These are phyloP conservation scores for Solanum sitiens DNA, from an alignment of 257 asterid genomes.

Conservation along the genomic window DNA sequence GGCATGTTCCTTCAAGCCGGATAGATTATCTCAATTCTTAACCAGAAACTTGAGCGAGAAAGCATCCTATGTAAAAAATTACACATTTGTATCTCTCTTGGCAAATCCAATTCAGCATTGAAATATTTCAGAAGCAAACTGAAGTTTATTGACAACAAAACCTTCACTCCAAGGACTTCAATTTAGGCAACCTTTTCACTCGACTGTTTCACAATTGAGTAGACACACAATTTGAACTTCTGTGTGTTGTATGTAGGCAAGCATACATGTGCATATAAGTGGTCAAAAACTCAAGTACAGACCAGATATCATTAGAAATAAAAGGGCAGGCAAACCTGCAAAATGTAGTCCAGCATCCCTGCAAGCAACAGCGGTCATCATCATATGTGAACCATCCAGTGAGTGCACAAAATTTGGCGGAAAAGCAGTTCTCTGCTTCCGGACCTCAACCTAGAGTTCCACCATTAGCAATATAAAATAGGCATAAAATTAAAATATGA, in stretches of 20 bases:
- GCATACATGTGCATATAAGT: not conserved
- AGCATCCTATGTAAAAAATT: not conserved
- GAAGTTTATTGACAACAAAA: not conserved
- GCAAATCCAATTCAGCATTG: not conserved
- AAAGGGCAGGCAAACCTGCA: constrained; percentile 49
- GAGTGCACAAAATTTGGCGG: constrained; percentile 98
- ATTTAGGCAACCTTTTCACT: not conserved
- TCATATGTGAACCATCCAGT: constrained; percentile 91
- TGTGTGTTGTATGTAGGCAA: not conserved
- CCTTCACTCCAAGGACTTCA: not conserved
- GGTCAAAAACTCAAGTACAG: not conserved
- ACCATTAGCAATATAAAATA: constrained; percentile 2
- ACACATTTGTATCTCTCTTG: not conserved
- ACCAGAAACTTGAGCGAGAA: not conserved
- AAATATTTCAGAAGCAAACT: not conserved
- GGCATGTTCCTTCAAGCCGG: not conserved
- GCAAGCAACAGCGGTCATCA: constrained; percentile 98
- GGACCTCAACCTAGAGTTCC: constrained; percentile 52
- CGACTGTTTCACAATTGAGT: not conserved
- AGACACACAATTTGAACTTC: not conserved
- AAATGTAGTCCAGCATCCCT: constrained; percentile 77
- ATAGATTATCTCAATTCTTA: not conserved
- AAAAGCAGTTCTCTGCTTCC: constrained; percentile 91
- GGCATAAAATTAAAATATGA: not conserved
- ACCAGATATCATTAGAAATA: not conserved